phyloP scores from a whole-genome alignment of 1,284 basidiomycete species.

The Lignosus rhinocerotis region DNA sequence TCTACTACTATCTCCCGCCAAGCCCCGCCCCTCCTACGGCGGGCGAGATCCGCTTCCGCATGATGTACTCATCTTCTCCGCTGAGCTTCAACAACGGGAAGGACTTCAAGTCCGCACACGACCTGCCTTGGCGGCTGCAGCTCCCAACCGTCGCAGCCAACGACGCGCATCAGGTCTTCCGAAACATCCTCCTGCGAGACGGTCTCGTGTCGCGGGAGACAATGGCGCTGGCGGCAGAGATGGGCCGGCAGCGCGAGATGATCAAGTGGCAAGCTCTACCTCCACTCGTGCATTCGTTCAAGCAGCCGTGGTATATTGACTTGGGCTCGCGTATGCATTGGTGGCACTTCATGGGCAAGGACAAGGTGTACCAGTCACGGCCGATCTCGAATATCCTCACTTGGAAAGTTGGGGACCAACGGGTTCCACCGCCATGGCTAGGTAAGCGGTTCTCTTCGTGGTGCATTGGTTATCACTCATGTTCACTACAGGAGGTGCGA shows the following conservation, averaged over 20 bases:
- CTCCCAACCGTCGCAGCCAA: constrained; percentile 7
- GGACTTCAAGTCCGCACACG: constrained; percentile 3
- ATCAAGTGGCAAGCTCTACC: not conserved
- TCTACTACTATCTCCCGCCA: constrained; percentile 5
- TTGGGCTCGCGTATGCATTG: constrained; percentile 6
- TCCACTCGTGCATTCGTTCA: constrained; percentile 4
- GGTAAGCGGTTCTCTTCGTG: not conserved
- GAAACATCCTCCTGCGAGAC: constrained; percentile 10
- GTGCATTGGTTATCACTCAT: not conserved
- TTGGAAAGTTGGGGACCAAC: not conserved
- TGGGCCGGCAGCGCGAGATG: not conserved
- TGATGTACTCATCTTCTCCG: not conserved
- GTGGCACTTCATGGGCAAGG: constrained; percentile 10
- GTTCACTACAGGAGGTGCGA: not conserved
- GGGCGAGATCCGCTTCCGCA: constrained; percentile 14
- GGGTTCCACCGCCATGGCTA: constrained; percentile 6
- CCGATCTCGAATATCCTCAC: constrained; percentile 6
- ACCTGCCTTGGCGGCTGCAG: constrained; percentile 10
- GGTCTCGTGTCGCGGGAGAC: constrained; percentile 1
- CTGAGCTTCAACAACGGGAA: constrained; percentile 4
- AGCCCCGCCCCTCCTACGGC: not conserved
- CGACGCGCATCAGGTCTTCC: not conserved
- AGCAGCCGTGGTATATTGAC: constrained; percentile 12
- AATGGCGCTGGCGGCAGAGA: not conserved
- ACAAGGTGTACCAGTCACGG: not conserved